Percentiles rank a stretch among this genome's conserved stretches.
These are phyloP conservation scores for Phytopythium mirpurense DNA, from an alignment of 352 stramenopile species.

Conservation along the genomic window DNA sequence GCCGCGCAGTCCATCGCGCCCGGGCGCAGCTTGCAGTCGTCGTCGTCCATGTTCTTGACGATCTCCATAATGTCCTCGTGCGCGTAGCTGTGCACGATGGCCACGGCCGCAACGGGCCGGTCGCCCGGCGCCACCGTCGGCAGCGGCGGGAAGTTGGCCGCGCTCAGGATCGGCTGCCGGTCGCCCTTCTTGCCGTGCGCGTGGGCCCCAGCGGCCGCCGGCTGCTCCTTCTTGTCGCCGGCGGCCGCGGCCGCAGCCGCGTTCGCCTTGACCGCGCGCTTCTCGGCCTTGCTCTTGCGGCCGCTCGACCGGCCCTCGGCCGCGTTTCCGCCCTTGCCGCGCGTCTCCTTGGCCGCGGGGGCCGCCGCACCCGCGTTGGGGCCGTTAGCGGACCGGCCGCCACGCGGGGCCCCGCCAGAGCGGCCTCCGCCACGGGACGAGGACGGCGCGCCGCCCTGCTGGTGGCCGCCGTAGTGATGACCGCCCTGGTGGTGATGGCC, in stretches of 20 bases:
- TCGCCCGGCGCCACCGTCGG: slow-evolving; percentile 32
- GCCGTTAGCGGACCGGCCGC: slow-evolving; percentile 28
- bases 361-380: not conserved
- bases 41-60: slow-evolving; percentile 89
- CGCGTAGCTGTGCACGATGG: slow-evolving; percentile 68
- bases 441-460: slow-evolving; percentile 15
- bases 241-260: slow-evolving; percentile 14
- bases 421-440: slow-evolving; percentile 13
- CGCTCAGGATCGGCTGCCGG: slow-evolving; percentile 74
- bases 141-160: slow-evolving; percentile 79
- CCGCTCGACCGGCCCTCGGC: slow-evolving; percentile 28
- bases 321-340: slow-evolving; percentile 51
- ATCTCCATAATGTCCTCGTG: slow-evolving; percentile 92
- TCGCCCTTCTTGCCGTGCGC: slow-evolving; percentile 42
- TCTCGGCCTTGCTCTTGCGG: slow-evolving; percentile 62
- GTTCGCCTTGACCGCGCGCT: slow-evolving; percentile 37
- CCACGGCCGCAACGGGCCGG: slow-evolving; percentile 27
- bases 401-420: slow-evolving; percentile 14
- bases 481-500: slow-evolving; percentile 17
- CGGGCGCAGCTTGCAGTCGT: slow-evolving; percentile 62
- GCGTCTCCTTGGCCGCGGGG: slow-evolving; percentile 30
- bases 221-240: slow-evolving; percentile 12
- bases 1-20: slow-evolving; percentile 82
- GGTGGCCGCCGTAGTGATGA: slow-evolving; percentile 25
- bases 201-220: not conserved